A percentile compares a stretch with the other conserved stretches of the same genome.
These are phyloP conservation scores for Eremochloa ophiuroides DNA, from an alignment of 176 grass and related monocot species.

Conservation along the genomic window DNA sequence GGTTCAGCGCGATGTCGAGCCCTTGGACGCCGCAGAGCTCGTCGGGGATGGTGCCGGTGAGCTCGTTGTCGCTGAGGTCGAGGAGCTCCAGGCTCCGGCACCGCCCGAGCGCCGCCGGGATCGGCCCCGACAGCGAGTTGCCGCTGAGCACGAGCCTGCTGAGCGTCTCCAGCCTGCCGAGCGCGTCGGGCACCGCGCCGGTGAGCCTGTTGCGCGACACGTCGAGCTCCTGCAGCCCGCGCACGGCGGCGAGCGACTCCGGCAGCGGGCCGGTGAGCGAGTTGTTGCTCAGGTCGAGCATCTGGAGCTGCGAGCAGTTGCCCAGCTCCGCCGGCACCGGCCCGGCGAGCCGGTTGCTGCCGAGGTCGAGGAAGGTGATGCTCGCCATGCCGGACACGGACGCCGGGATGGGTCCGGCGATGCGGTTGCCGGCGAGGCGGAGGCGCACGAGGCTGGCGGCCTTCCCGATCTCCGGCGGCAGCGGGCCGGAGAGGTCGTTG, in stretches of 20 bases:
- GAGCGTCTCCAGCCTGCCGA: conserved; percentile 44
- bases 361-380: conserved; percentile 86
- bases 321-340: conserved; percentile 51
- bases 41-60: conserved; percentile 60
- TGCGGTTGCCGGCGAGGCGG: conserved; percentile 66
- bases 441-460: conserved; percentile 61
- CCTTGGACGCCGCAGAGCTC: conserved; percentile 58
- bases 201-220: conserved; percentile 54
- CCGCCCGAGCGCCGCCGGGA: conserved; percentile 60
- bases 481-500: conserved; percentile 71
- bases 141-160: conserved; percentile 62
- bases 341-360: conserved; percentile 64
- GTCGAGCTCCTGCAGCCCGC: conserved; percentile 75
- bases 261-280: conserved; percentile 53
- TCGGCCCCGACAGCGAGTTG: conserved; percentile 56
- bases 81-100: conserved; percentile 72
- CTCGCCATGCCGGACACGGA: conserved; percentile 60
- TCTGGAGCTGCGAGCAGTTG: conserved; percentile 82
- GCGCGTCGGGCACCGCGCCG: conserved; percentile 38
- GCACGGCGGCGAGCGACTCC: conserved; percentile 43
- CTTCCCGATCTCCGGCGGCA: conserved; percentile 64
- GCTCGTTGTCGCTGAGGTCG: conserved; percentile 69
- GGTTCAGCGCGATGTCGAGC: conserved; percentile 81
- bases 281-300: conserved; percentile 87
- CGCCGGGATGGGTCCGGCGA: conserved; percentile 46